Percentiles rank a stretch among this genome's conserved stretches.
phyloP scores from a whole-genome alignment of 1,284 basidiomycete species.

The Somion occarium region DNA sequence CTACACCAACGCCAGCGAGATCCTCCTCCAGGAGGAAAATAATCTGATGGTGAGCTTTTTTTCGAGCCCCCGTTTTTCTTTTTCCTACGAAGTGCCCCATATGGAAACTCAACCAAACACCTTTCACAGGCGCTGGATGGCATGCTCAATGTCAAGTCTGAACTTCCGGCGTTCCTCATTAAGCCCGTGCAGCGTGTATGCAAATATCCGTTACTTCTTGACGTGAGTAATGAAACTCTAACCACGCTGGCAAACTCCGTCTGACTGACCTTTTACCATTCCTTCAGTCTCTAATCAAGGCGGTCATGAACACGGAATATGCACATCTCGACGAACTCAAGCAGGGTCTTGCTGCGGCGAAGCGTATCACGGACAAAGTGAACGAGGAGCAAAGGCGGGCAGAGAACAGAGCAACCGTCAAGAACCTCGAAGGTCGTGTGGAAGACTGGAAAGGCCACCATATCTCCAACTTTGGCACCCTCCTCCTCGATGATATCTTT shows the following conservation, averaged over 20 bases:
- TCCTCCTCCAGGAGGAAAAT: slow-evolving; percentile 83
- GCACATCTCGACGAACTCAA: slow-evolving; percentile 80
- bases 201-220: slow-evolving; percentile 69
- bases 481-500: slow-evolving; percentile 93
- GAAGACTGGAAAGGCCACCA: slow-evolving; percentile 99
- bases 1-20: slow-evolving; percentile 82
- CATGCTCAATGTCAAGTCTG: slow-evolving; percentile 79
- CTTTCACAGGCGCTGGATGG: slow-evolving; percentile 60
- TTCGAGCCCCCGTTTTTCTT: no score
- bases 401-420: slow-evolving; percentile 85
- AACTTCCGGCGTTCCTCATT: slow-evolving; percentile 84
- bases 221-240: slow-evolving; percentile 45
- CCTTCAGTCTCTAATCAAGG: slow-evolving; percentile 71
- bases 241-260: not conserved
- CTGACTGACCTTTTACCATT: slow-evolving; percentile 1
- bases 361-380: slow-evolving; percentile 92
- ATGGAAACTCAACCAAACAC: slow-evolving; percentile 33
- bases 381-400: slow-evolving; percentile 91
- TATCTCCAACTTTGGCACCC: slow-evolving; percentile 87
- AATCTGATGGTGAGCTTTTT: slow-evolving; percentile 69
- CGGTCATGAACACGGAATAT: slow-evolving; percentile 60
- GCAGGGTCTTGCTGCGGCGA: slow-evolving; percentile 80
- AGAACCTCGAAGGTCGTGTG: slow-evolving; percentile 85
- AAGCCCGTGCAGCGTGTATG: slow-evolving; percentile 80
- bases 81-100: slow-evolving; percentile 17